A percentile compares a stretch with the other conserved stretches of the same genome.
These are phyloP conservation scores for Hypoxylon sp. DNA, from an alignment of 2,329 filamentous ascomycete genomes.

Conservation along the genomic window DNA sequence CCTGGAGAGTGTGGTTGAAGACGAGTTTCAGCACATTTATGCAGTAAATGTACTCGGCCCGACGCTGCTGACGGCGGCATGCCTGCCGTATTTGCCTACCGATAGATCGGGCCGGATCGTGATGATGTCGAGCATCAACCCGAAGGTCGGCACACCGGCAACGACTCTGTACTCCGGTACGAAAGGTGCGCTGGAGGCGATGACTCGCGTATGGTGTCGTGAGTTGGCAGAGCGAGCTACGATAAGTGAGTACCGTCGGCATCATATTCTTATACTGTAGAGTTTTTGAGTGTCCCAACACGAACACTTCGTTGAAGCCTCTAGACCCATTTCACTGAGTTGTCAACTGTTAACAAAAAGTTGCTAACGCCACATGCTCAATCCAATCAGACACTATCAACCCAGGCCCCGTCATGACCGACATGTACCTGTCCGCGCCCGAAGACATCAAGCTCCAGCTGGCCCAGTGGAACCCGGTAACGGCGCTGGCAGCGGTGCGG, in stretches of 20 bases:
- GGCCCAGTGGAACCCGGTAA: conserved; percentile 21
- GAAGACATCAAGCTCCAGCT: conserved; percentile 63
- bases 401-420: conserved; percentile 63
- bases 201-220: conserved; percentile 71
- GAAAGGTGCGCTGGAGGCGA: conserved; percentile 71
- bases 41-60: conserved; percentile 69
- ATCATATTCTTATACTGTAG: too few relatives aligned
- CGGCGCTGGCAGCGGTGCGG: conserved; percentile 23
- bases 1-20: conserved; percentile 59
- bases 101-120: conserved; percentile 70
- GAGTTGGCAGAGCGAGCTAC: conserved; percentile 67
- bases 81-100: conserved; percentile 64
- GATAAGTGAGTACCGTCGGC: too few relatives aligned
- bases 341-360: too few relatives aligned
- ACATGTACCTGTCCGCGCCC: conserved; percentile 61
- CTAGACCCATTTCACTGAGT: too few relatives aligned
- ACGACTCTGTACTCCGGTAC: conserved; percentile 71
- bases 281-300: too few relatives aligned
- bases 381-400: conserved; percentile 62
- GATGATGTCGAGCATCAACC: conserved; percentile 66
- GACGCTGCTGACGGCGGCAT: conserved; percentile 65
- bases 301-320: too few relatives aligned
- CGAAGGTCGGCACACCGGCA: conserved; percentile 63
- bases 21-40: conserved; percentile 66
- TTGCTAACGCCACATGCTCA: too few relatives aligned